Evolutionary conservation across 192 early-diverging fungal species (phyloP).

Genomic region (Podila epigama): DNA sequence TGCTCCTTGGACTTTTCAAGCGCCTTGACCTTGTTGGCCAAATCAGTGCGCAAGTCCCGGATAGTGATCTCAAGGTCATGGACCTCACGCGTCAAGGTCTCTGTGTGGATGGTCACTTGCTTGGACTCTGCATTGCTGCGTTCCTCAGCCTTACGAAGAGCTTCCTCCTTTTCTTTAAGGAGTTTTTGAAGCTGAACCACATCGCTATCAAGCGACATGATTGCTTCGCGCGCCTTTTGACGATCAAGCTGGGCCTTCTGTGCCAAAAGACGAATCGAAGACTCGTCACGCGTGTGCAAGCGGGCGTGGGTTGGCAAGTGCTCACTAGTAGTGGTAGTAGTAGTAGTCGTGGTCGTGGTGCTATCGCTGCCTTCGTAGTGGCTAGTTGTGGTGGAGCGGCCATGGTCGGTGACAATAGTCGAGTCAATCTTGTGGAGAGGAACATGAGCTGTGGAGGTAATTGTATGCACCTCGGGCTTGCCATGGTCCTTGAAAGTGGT

Average conservation of each 20-base stretch:
- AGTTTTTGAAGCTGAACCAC: slow-evolving; percentile 7
- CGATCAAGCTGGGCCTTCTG: slow-evolving; percentile 16
- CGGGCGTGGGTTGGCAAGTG: not conserved
- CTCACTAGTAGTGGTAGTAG: not conserved
- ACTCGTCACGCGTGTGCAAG: slow-evolving; percentile 1
- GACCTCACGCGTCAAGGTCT: not conserved
- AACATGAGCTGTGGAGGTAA: not conserved
- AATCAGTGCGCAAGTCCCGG: not conserved
- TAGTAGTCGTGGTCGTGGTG: not conserved
- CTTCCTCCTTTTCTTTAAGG: not conserved
- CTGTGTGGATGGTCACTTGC: not conserved
- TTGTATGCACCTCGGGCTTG: not conserved
- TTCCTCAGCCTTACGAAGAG: not conserved
- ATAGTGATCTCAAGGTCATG: not conserved
- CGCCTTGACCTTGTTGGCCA: not conserved
- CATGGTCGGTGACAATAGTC: not conserved
- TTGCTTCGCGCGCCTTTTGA: not conserved
- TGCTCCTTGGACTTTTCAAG: not conserved
- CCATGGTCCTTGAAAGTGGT: not conserved
- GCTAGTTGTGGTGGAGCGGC: not conserved
- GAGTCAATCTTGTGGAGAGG: slow-evolving; percentile 2
- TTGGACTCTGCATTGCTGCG: not conserved
- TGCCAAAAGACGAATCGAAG: not conserved
- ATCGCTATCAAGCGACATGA: slow-evolving; percentile 5
- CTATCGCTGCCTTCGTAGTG: not conserved